phyloP scores from a whole-genome alignment of 2,329 filamentous ascomycete genomes.

The Apiospora arundinis region DNA sequence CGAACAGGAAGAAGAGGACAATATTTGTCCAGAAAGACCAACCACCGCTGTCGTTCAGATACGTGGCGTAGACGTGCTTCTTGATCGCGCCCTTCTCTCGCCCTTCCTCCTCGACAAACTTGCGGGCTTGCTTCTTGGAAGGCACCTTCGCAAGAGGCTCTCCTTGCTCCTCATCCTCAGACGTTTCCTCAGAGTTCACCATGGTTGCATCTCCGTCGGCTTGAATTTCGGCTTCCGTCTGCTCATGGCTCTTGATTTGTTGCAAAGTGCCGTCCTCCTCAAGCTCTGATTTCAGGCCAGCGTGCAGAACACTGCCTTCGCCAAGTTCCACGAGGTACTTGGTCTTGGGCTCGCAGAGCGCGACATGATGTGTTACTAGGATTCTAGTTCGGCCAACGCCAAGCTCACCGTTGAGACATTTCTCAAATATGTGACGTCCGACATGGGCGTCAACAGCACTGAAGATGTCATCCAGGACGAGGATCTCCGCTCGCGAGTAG shows the following conservation, averaged over 20 bases:
- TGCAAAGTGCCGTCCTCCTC: conserved; percentile 61
- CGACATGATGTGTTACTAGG: conserved; percentile 81
- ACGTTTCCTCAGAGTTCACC: conserved; percentile 61
- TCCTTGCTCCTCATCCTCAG: conserved; percentile 46
- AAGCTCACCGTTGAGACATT: conserved; percentile 75
- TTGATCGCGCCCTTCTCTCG: conserved; percentile 75
- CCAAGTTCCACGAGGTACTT: conserved; percentile 78
- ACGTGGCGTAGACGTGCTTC: conserved; percentile 69
- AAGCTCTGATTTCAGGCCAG: conserved; percentile 71
- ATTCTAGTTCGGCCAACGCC: conserved; percentile 75
- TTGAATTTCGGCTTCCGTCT: conserved; percentile 49
- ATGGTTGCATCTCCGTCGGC: conserved; percentile 62
- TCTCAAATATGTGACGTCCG: conserved; percentile 78
- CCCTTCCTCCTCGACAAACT: conserved; percentile 80
- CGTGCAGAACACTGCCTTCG: conserved; percentile 68
- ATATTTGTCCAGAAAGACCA: conserved; percentile 64
- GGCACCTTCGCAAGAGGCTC: conserved; percentile 55
- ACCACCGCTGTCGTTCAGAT: conserved; percentile 71
- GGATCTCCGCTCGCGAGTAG: conserved; percentile 78
- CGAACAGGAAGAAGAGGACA: conserved; percentile 58
- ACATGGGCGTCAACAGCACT: conserved; percentile 84
- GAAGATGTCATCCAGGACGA: conserved; percentile 85
- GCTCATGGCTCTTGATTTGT: conserved; percentile 63
- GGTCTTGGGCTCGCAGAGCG: conserved; percentile 71
- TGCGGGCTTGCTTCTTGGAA: conserved; percentile 61